These are phyloP conservation scores for Penicillium sclerotigenum DNA, from an alignment of 2,329 filamentous ascomycete species.

Conservation along the genomic window DNA sequence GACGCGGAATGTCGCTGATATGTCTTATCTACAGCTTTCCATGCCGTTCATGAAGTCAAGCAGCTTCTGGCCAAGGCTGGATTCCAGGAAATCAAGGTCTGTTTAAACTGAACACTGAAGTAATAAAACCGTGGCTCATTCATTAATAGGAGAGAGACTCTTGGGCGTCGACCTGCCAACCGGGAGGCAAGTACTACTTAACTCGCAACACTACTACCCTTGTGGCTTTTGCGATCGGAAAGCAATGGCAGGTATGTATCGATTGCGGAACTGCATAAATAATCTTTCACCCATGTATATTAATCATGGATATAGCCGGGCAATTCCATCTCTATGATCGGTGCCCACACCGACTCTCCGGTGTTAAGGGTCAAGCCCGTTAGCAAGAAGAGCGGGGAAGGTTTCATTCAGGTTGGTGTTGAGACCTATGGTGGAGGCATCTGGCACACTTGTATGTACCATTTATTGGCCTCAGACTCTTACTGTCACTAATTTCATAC, in stretches of 20 bases:
- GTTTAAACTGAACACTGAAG: neutral
- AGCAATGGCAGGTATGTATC: constrained; percentile 67
- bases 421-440: constrained; percentile 96
- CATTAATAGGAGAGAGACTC: constrained; percentile 70
- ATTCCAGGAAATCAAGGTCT: constrained; percentile 75
- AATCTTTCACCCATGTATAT: neutral
- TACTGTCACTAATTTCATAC: constrained; percentile 10
- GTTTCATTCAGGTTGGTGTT: constrained; percentile 90
- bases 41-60: constrained; percentile 79
- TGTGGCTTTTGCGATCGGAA: constrained; percentile 86
- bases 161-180: constrained; percentile 74
- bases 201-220: constrained; percentile 92
- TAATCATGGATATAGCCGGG: constrained; percentile 55
- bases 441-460: constrained; percentile 75
- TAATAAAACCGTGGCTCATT: neutral
- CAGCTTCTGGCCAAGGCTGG: constrained; percentile 75
- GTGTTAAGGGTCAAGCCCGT: constrained; percentile 91
- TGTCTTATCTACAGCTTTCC: constrained; percentile 65
- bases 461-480: neutral
- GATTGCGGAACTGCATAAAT: neutral
- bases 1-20: constrained; percentile 5
- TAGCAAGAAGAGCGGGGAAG: constrained; percentile 79
- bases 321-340: constrained; percentile 87
- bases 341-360: constrained; percentile 93
- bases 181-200: constrained; percentile 93